Evolutionary conservation across 495 filamentous ascomycete species (phyloP).

Genomic region (Rostrohypoxylon terebratum): DNA sequence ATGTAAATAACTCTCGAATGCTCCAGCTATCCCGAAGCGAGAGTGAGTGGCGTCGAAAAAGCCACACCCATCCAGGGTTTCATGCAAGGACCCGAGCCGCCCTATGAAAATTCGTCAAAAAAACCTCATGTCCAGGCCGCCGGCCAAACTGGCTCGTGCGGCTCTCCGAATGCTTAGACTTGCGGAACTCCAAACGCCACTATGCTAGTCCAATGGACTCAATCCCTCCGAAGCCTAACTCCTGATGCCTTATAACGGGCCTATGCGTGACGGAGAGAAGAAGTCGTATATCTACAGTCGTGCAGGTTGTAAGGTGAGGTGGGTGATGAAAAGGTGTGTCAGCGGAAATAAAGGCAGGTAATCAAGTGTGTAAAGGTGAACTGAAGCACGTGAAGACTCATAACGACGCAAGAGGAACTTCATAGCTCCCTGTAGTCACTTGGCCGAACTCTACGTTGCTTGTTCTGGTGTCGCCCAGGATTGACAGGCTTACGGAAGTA

Average conservation of each 20-base stretch:
- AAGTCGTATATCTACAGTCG: slow-evolving; percentile 36
- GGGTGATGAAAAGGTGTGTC: neutral
- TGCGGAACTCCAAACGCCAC: slow-evolving; percentile 6
- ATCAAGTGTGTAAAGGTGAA: neutral
- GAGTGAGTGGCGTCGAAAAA: neutral
- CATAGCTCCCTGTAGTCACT: slow-evolving; percentile 91
- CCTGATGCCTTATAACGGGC: slow-evolving; percentile 31
- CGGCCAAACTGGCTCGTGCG: neutral
- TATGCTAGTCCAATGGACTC: slow-evolving; percentile 27
- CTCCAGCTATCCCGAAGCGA: neutral
- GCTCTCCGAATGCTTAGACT: neutral
- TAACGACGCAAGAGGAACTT: slow-evolving; percentile 31
- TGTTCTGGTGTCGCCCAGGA: slow-evolving; percentile 87
- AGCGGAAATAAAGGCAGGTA: neutral
- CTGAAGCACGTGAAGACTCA: neutral
- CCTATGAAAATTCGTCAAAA: neutral
- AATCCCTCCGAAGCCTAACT: slow-evolving; percentile 26
- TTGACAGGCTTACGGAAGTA: slow-evolving; percentile 98
- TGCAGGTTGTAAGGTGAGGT: slow-evolving; percentile 26
- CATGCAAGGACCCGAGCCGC: neutral
- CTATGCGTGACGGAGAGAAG: slow-evolving; percentile 14
- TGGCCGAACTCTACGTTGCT: slow-evolving; percentile 79
- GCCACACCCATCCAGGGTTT: slow-evolving; percentile 3
- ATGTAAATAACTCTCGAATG: slow-evolving; percentile 1
- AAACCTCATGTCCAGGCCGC: neutral